Base-by-base conservation (phyloP, 2,329 filamentous ascomycete species). In the Atkinsonella texensis region DNA sequence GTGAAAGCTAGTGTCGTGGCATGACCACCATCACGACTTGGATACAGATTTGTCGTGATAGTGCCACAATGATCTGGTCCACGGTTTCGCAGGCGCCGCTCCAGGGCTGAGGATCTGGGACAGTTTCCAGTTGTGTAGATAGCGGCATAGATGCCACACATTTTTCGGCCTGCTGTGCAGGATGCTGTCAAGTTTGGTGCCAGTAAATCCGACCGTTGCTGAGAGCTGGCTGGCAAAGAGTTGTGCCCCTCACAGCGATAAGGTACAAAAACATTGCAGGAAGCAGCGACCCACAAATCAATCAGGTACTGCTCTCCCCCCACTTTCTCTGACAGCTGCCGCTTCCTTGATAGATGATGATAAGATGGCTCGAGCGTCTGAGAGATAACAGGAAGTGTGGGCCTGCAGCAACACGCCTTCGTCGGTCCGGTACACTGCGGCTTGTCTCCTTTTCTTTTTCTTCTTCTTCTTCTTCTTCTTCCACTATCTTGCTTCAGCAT, bases 71-170 rank as follows among this genome's bases (percentile, higher is more conserved):
- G 74, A 59, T 84, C 81, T 2, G 80, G 81, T 1, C 80, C 81
- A 57, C 81, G 76, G 38, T 74, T 81, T 55, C 66, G 67, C 20
- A 84, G 70, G 17, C 73, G 64, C 40, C 65, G 60, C 52, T 65
- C 65, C n/a, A 82, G 60, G 1, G 68, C 63, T 1, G 65, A 54
- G 1, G 58, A 60, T 18, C 65, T 59, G 17, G 59, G 55, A 41
- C 62, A 59, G 46, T 59, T 53, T 62, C 61, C 48, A 20, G 57
- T 56, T 39, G 54, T 43, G 18, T 73, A 74, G 49, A 83, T 69
- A 41, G 68, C 65, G 38, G 70, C 74, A 62, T 82, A 72, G 50
- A 83, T 83, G 55, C 80, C 80, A 63, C 80, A 84, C 80, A 84
- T 83, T 55, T 23, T 57, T 20, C 32, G 32, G 28, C 42, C 50